A percentile compares a stretch with the other conserved stretches of the same genome.
Evolutionary conservation across 225 moss, liverwort and hornwort species (phyloP).

Genomic region (Climacium dendroides): DNA sequence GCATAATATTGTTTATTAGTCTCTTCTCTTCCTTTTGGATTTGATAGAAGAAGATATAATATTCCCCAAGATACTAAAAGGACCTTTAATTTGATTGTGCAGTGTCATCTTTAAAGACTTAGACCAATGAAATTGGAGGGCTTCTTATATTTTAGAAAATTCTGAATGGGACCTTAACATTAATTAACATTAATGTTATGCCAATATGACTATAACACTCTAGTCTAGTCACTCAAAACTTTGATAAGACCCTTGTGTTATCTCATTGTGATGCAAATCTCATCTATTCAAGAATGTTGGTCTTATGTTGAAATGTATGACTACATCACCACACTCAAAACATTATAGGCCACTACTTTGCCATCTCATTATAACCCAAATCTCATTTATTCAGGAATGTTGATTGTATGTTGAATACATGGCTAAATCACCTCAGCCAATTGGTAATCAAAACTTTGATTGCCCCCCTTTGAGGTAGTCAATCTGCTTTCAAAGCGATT

Average conservation of each 20-base stretch:
- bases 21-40: fast-evolving
- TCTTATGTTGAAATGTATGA: neutral
- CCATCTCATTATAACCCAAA: neutral
- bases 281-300: neutral
- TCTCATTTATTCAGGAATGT: neutral
- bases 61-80: fast-evolving
- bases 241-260: neutral
- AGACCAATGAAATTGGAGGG: fast-evolving
- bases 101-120: neutral
- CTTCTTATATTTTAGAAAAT: fast-evolving
- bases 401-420: neutral
- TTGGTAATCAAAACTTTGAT: neutral
- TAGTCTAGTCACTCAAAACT: neutral
- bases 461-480: neutral
- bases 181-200: no score
- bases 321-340: neutral
- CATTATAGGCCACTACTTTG: neutral
- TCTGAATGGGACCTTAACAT: fast-evolving
- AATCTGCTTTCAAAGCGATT: fast-evolving
- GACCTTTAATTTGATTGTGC: no score
- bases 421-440: neutral
- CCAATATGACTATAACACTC: no score
- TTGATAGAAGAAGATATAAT: fast-evolving
- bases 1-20: neutral
- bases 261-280: neutral